Evolutionary conservation across 768 basidiomycete genomes (phyloP), one percentile per base, ranked within the genome.

Genomic region (Mycena olivaceomarginata): DNA sequence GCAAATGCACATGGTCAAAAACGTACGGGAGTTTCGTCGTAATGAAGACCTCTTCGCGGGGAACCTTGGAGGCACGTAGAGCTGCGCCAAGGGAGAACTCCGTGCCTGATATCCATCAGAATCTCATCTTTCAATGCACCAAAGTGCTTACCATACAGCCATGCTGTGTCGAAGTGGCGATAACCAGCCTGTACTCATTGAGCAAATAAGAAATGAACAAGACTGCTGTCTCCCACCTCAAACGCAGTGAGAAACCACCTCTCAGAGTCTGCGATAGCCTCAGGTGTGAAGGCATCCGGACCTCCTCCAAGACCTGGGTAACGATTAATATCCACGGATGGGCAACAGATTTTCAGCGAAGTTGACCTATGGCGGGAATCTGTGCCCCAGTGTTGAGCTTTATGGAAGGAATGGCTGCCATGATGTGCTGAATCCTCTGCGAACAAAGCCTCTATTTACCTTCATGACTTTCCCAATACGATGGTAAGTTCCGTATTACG

Each of bases 21-120:
- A 80, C 86, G 75, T 74, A 88, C 82, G 87, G 84, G 53, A 91
- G 83, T 79, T 92, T 92, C 16, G 90, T 91, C 0, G 90, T 91
- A 41, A 92, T 83, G 79, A 89, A 91, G 25, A 91, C 80, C 53
- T 91, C 85, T 46, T 88, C 86, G 31, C 91, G 86, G 4, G 90
- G 88, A 56, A 91, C 84, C 2, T 89, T 90, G 16, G 89, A 91
- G 15, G 84, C 88, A 59, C 85, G 86, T 68, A 93, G 84, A 0
- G 87, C 89, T 11, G 85, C 79, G 7, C 90, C 89, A n/a, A 90
- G 88, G 4, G 83, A 81, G 41, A 80, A 82, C 74, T 90, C 90
- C 8, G 89, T 90, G 60, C 72, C 84, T 85, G 62, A n/a, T 45
- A 25, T 15, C 53, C 51, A 8, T 56, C 39, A 6, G 15, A 7